Conservation (phyloP, 257 asterid genomes). For the Coffea canephora region DNA sequence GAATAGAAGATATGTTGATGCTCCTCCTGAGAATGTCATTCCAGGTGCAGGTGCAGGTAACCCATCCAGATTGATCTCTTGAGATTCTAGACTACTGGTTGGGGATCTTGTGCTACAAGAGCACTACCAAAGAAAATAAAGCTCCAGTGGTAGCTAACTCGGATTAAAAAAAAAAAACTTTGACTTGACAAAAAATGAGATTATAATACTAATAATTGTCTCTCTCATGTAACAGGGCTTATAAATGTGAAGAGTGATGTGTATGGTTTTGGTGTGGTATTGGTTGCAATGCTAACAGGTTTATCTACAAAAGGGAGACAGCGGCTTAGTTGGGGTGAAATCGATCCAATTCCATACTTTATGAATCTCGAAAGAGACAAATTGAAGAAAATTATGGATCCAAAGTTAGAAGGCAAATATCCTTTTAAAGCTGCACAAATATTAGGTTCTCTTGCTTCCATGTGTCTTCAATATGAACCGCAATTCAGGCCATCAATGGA, state of each 20-base stretch:
- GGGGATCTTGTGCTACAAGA: background rate
- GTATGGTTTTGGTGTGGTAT: constrained; percentile 57
- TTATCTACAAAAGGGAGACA: constrained; percentile 41
- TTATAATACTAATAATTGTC: background rate
- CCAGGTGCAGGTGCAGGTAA: constrained; percentile 41
- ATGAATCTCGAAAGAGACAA: constrained; percentile 33
- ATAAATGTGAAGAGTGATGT: constrained; percentile 47
- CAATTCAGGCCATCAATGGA: constrained; percentile 58
- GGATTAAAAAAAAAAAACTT: background rate
- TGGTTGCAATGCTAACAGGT: constrained; percentile 63
- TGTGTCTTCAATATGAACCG: constrained; percentile 49
- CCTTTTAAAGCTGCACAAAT: constrained; percentile 46
- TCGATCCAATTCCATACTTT: constrained; percentile 47
- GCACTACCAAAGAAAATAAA: background rate
- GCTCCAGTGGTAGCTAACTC: background rate
- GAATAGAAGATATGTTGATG: constrained; percentile 56
- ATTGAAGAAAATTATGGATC: constrained; percentile 51
- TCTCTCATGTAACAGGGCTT: constrained; percentile 5
- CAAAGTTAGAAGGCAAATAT: constrained; percentile 51
- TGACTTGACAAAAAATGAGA: background rate
- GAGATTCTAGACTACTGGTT: background rate
- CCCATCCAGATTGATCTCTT: constrained; percentile 8
- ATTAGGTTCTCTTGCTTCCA: constrained; percentile 50
- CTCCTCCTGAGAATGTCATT: constrained; percentile 54
- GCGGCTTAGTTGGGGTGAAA: constrained; percentile 39